Conservation (phyloP, 305 asterid genomes). For the Andrographis paniculata region DNA sequence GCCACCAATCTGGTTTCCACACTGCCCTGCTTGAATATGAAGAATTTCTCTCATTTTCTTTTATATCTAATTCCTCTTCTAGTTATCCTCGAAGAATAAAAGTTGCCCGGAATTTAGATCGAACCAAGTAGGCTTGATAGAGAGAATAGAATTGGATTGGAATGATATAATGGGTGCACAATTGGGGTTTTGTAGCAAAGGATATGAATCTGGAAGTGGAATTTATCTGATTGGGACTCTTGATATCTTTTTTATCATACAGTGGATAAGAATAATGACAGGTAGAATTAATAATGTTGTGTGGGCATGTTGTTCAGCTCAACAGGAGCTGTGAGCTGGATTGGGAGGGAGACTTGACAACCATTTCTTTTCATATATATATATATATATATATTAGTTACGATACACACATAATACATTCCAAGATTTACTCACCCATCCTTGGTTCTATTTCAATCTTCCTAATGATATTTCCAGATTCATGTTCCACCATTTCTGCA, state of each 20-base stretch:
- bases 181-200: not conserved
- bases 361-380: conserved; percentile 19
- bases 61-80: conserved; percentile 15
- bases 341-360: conserved; percentile 33
- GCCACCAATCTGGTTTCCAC: conserved; percentile 72
- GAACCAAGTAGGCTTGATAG: no score
- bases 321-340: conserved; percentile 52
- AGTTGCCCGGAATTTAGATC: no score
- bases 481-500: not conserved
- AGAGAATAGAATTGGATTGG: no score
- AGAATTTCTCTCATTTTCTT: conserved; percentile 65
- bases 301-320: conserved; percentile 36
- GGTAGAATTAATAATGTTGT: conserved; percentile 30
- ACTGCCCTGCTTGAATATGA: conserved; percentile 73
- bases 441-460: not conserved
- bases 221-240: not conserved
- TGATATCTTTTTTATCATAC: not conserved
- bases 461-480: not conserved
- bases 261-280: conserved; percentile 24
- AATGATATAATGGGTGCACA: not conserved
- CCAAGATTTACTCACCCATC: not conserved
- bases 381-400: no score
- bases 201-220: not conserved
- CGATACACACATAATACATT: conserved; percentile 1
- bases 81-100: no score